Evolutionary conservation across 768 basidiomycete species (phyloP).

Genomic region (Panellus pusillus): DNA sequence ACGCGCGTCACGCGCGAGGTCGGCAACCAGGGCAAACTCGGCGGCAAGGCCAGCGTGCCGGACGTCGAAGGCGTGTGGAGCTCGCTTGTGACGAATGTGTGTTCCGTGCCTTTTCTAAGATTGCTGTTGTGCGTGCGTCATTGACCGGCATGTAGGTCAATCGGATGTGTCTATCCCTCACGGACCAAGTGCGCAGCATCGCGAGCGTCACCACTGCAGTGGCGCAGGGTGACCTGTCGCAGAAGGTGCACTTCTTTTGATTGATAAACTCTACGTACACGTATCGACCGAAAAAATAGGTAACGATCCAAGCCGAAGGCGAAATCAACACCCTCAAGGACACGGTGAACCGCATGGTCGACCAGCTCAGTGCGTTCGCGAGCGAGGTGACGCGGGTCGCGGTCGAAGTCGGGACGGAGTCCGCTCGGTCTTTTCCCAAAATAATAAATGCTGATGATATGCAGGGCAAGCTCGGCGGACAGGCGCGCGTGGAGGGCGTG

Average conservation of each 20-base stretch:
- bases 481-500: conserved; percentile 85
- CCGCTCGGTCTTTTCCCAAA: conserved; percentile 42
- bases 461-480: conserved; percentile 88
- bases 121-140: too few species aligned
- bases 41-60: conserved; percentile 58
- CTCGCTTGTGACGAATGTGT: conserved; percentile 69
- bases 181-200: conserved; percentile 72
- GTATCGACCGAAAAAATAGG: too few species aligned
- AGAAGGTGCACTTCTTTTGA: too few species aligned
- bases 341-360: conserved; percentile 54
- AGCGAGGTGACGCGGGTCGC: conserved; percentile 18
- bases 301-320: conserved; percentile 74
- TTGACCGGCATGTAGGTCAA: conserved; percentile 34
- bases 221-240: conserved; percentile 71
- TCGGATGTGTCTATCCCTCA: conserved; percentile 57
- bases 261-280: too few species aligned
- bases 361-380: conserved; percentile 20
- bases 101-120: too few species aligned
- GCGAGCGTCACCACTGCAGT: conserved; percentile 80
- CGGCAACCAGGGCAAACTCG: conserved; percentile 22
- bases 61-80: conserved; percentile 81
- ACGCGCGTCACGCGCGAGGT: conserved; percentile 83
- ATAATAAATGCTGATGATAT: conserved; percentile 68
- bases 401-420: conserved; percentile 18
- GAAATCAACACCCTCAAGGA: conserved; percentile 79